Conservation (phyloP, 2,329 filamentous ascomycete genomes). For the Beauveria caledonica region DNA sequence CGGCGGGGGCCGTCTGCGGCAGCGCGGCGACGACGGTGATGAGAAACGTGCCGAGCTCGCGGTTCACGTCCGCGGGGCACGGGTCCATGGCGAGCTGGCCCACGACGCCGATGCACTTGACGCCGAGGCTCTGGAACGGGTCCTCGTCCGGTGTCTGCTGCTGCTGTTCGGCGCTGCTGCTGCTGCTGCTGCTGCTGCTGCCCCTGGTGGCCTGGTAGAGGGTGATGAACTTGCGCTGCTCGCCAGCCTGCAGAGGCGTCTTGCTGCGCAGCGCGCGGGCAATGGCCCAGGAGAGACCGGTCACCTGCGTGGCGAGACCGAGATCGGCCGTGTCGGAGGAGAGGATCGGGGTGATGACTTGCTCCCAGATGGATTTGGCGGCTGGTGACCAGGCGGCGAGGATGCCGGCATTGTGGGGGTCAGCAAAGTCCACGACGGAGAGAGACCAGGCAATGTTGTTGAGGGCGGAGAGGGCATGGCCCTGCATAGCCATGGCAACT, state of each 20-base stretch:
- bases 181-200: constrained; percentile 15
- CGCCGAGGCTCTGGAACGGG: constrained; percentile 53
- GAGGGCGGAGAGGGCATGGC: constrained; percentile 49
- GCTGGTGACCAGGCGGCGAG: constrained; percentile 45
- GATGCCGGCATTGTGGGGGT: constrained; percentile 43
- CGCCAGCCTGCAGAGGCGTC: constrained; percentile 40
- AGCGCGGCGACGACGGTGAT: constrained; percentile 44
- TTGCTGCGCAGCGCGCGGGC: constrained; percentile 42
- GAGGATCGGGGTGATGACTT: constrained; percentile 48
- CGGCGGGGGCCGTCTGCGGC: constrained; percentile 46
- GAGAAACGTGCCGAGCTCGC: constrained; percentile 56
- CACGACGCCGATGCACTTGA: constrained; percentile 60
- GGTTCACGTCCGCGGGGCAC: constrained; percentile 45
- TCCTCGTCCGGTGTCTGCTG: constrained; percentile 30
- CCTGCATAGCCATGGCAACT: constrained; percentile 37
- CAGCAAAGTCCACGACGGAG: constrained; percentile 51
- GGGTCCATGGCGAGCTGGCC: constrained; percentile 53
- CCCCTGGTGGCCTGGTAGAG: constrained; percentile 52
- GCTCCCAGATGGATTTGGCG: constrained; percentile 49
- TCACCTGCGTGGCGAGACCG: constrained; percentile 52
- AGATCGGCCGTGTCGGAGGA: constrained; percentile 54
- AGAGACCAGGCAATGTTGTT: constrained; percentile 63
- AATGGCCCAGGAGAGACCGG: constrained; percentile 58
- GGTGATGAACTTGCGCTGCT: constrained; percentile 56
- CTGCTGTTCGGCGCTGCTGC: constrained; percentile 13